Evolutionary conservation across 1,139 yeast genomes (phyloP), one percentile per base, ranked within the genome.

Genomic region (Debaryomyces nepalensis): DNA sequence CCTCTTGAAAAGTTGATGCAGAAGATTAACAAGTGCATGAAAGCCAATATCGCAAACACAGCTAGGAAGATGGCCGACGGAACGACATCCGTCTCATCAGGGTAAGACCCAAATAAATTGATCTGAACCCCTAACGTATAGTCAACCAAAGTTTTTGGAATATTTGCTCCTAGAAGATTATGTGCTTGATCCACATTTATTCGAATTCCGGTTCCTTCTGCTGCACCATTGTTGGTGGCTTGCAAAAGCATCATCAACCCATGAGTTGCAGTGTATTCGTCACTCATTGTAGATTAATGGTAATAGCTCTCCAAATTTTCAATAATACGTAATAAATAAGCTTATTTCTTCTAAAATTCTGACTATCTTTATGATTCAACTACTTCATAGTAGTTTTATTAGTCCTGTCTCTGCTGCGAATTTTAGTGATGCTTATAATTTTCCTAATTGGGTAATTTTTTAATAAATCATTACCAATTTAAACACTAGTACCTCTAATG

Each of bases 81-180:
- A 1, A 82, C 89, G 15, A 74, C 53, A 57, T 86, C 95, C 12
- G 52, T 54, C 10, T 43, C 37, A n/a, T 54, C 55, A 3, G 93
- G 90, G 58, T 84, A 86, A 26, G 77, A 81, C 7, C 95, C 95
- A 64, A 84, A 84, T 33, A 80, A 61, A 7, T 78, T 75, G 40
- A 75, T 77, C 52, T 82, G 80, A 4, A 63, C 46, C 10, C 63
- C 62, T 3, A 66, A 51, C 2, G 73, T 68, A 41, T 70, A 71
- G 0, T 60, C 49, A 8, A 69, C 48, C 20, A 81, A 51, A 0
- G 51, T 59, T 1, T 43, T 44, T 1, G 84, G 82, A 15, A 79
- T 58, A 0, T 51, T 44, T 2, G 54, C 43, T 8, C 71, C 73
- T 15, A 61, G 16, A 27, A 61, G 39, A 36, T 55, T 54, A 22